Base-by-base conservation (phyloP, 1,284 basidiomycete species). In the Cryptococcus floricola region DNA sequence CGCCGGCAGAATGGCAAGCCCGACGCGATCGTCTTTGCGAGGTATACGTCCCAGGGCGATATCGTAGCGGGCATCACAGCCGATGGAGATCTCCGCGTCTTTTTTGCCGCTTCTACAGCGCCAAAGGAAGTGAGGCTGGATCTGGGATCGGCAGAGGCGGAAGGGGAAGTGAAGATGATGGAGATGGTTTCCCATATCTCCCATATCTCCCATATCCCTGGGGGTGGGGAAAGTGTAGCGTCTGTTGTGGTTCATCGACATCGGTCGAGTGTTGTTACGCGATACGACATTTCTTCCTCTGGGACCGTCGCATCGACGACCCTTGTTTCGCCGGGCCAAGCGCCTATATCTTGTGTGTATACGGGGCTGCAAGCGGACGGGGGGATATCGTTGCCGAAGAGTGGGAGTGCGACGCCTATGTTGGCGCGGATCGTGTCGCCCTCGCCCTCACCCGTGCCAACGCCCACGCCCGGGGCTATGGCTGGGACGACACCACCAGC, bases 31-130 rank as follows among this genome's bases (percentile, higher is more conserved):
- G 54, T 64, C n/a, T 49, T 68, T 12, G 68, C 62, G 7, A 61
- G 69, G 7, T 75, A 68, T 50, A 61, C 70, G 41, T 25, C 57
- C 0, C 44, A 47, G 10, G 48, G 61, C 38, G 69, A 70, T 18
- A 59, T 73, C 7, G 60, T 71, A 3, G 68, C 68, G 16, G 71
- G 68, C 9, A 67, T 70, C 0, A 73, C 74, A 0, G 65, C 56
- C 19, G 69, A 71, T 39, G 74, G 74, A 9, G 73, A 73, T 50
- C 48, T 75, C 38, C 62, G 69, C 1, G 45, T 75, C 0, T 73
- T 68, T 70, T 65, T 66, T 43, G 55, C 50, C n/a, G 62, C 57
- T 4, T 46, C 51, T 13, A 38, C 27, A 5, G 50, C 39, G 49
- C 39, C 52, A 7, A 41, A 39, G 19, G 68, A 72, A 52, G 61